Evolutionary conservation across 2,329 filamentous ascomycete species (phyloP), one percentile per base, ranked within the genome.

Genomic region (Amylocarpus encephaloides): DNA sequence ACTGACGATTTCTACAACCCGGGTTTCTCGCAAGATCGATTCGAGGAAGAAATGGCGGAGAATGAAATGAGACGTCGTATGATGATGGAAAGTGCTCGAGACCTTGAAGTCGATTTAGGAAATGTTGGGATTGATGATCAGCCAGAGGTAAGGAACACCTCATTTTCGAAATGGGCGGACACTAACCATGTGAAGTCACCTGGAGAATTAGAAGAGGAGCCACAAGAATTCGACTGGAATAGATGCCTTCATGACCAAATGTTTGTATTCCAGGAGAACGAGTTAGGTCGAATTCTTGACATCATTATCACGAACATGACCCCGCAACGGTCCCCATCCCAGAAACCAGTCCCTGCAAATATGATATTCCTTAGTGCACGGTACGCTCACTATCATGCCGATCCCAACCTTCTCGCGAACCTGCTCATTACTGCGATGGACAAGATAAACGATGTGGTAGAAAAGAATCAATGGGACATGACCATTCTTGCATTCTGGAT

Each of bases 71-170:
- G 92, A 65, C 80, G 92, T 56, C 82, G 93, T 30, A 95, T 98
- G 90, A 96, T 97, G 92, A 93, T 94, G 81, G 93, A 98, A 67
- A 98, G 93, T 64, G 92, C 93, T 5, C 85, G 94, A 58, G 95
- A 98, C 67, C 75, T 98, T 33, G 93, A 98, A 68, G 93, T 98
- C 38, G 93, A 98, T 63, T 70, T 98, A 49, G 93, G 92, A 11
- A 98, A 95, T 62, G 80, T 98, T 50, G 93, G 93, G 29, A 84
- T 98, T 62, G 93, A 98, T 65, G 93, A 98, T 67, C 86, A 94
- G 64, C 88, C 91, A 46, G 93, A 97, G 75, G 88, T 90, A 71
- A 62, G 78, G 67, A 43, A 18, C 30, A 38, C 39, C 9, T 30
- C n/a, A n/a, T n/a, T n/a, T n/a, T n/a, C n/a, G n/a, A n/a, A n/a